A percentile compares a stretch with the other conserved stretches of the same genome.
Conservation (phyloP, 768 basidiomycete genomes). For the Leccinum imitatum region DNA sequence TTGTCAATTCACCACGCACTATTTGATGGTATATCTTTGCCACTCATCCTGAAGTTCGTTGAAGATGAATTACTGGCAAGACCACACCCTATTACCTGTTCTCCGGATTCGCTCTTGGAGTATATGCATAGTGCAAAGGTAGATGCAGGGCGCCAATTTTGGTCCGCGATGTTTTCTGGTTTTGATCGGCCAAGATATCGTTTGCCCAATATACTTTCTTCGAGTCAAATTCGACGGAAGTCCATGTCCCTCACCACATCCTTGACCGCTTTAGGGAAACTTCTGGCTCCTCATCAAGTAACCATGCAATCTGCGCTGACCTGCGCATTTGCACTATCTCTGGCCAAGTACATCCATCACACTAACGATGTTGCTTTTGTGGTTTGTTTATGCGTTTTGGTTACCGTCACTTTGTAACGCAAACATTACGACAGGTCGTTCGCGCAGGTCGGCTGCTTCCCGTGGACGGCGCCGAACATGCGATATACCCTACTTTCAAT, state of each 20-base stretch:
- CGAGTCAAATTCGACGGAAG: constrained; percentile 13
- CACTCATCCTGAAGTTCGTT: constrained; percentile 29
- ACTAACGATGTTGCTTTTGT: constrained; percentile 33
- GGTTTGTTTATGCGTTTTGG: constrained; percentile 20
- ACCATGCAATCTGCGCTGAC: constrained; percentile 34
- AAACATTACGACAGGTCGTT: constrained; percentile 22
- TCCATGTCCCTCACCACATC: constrained; percentile 13
- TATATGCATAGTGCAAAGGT: constrained; percentile 17
- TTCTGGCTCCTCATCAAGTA: constrained; percentile 23
- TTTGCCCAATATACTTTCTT: constrained; percentile 1
- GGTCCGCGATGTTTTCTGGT: constrained; percentile 21
- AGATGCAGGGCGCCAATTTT: constrained; percentile 22
- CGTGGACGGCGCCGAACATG: constrained; percentile 23
- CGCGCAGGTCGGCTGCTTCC: constrained; percentile 32
- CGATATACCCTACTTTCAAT: constrained; percentile 28
- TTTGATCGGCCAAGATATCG: constrained; percentile 21
- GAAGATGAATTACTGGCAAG: constrained; percentile 22
- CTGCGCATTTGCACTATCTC: constrained; percentile 28
- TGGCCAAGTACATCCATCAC: constrained; percentile 23
- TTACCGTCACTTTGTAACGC: constrained; percentile 1
- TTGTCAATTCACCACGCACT: constrained; percentile 37
- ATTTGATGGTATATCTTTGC: constrained; percentile 34
- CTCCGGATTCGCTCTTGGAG: constrained; percentile 24
- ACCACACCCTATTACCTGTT: constrained; percentile 9
- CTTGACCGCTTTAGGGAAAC: constrained; percentile 21